Evolutionary conservation across 2,329 filamentous ascomycete species (phyloP).

Genomic region (Penicillium brevicompactum): DNA sequence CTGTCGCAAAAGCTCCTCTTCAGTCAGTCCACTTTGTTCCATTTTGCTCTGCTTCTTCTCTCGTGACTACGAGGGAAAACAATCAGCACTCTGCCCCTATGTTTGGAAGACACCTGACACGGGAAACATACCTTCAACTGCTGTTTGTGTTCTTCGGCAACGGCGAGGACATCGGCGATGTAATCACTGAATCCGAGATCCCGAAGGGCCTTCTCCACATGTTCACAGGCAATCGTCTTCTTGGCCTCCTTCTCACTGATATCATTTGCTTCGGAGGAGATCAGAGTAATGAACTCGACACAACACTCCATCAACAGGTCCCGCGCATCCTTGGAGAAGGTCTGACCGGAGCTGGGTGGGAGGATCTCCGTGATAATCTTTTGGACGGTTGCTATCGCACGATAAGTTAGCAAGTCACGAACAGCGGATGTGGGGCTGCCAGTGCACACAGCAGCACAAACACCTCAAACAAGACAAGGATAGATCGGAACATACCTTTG

Average conservation of each 20-base stretch:
- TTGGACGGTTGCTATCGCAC: slow-evolving; percentile 63
- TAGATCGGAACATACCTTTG: slow-evolving; percentile 48
- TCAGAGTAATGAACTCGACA: slow-evolving; percentile 97
- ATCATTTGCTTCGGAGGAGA: slow-evolving; percentile 98
- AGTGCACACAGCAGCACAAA: not conserved
- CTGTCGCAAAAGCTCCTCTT: slow-evolving; percentile 84
- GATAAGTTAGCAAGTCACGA: slow-evolving; percentile 10
- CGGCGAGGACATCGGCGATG: slow-evolving; percentile 81
- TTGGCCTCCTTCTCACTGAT: slow-evolving; percentile 98
- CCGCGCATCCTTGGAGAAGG: slow-evolving; percentile 92
- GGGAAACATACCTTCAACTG: slow-evolving; percentile 72
- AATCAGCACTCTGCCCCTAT: not conserved
- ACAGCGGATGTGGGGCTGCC: not conserved
- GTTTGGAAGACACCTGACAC: not conserved
- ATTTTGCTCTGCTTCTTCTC: slow-evolving; percentile 98
- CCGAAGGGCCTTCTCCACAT: slow-evolving; percentile 92
- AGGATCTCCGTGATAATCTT: slow-evolving; percentile 95
- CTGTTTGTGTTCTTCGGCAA: slow-evolving; percentile 89
- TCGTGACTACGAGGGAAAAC: slow-evolving; percentile 63
- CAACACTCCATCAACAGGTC: slow-evolving; percentile 98
- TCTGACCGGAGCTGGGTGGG: slow-evolving; percentile 71
- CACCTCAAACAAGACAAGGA: not conserved
- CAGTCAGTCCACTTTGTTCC: slow-evolving; percentile 86
- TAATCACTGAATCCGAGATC: slow-evolving; percentile 93
- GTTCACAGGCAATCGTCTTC: slow-evolving; percentile 98